Percentiles rank a stretch among this genome's conserved stretches.
Conservation (phyloP, 2,329 filamentous ascomycete genomes). For the Cryphonectria nitschkei region DNA sequence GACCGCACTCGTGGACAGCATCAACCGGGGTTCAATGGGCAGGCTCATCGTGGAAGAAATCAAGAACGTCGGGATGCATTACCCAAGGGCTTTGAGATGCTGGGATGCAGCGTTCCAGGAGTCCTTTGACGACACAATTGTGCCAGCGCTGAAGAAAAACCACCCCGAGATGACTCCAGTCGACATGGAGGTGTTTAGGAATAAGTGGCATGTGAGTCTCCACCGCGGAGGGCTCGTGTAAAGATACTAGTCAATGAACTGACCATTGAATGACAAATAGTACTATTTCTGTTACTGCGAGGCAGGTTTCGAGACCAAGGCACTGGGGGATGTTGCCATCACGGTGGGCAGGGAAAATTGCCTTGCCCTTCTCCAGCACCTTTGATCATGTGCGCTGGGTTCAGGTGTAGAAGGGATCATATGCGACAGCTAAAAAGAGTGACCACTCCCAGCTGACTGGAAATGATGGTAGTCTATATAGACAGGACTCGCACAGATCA, state of each 20-base stretch:
- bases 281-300: slow-evolving; percentile 29
- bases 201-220: slow-evolving; percentile 29
- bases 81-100: slow-evolving; percentile 20
- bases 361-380: slow-evolving; percentile 17
- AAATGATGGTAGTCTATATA: no score
- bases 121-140: slow-evolving; percentile 20
- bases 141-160: slow-evolving; percentile 18
- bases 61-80: slow-evolving; percentile 25
- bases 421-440: no score
- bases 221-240: neutral
- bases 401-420: neutral
- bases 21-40: slow-evolving; percentile 22
- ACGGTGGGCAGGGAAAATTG: slow-evolving; percentile 28
- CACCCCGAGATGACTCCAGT: slow-evolving; percentile 15
- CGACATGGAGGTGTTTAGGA: slow-evolving; percentile 20
- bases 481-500: no score
- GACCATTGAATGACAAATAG: neutral
- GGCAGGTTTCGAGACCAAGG: slow-evolving; percentile 26
- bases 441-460: no score
- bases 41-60: slow-evolving; percentile 28
- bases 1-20: slow-evolving; percentile 24
- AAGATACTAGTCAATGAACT: neutral
- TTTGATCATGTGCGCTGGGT: neutral
- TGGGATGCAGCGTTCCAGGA: slow-evolving; percentile 24
- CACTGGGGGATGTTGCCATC: slow-evolving; percentile 23